These are phyloP conservation scores for Backusella tuberculispora DNA, from an alignment of 192 early-diverging fungal genomes.

Conservation along the genomic window DNA sequence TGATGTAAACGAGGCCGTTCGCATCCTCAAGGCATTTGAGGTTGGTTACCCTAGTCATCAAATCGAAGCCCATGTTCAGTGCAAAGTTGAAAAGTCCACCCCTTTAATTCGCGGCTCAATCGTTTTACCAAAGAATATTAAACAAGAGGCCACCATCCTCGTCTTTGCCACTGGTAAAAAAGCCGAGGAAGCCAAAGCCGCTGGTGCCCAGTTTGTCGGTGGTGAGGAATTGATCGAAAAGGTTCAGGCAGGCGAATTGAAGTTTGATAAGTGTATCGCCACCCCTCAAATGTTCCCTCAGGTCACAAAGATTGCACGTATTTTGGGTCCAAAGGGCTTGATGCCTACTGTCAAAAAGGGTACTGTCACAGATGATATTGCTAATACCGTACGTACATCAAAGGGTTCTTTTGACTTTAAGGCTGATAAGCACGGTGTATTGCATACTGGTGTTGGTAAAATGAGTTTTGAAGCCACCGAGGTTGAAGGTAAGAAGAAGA, in stretches of 20 bases:
- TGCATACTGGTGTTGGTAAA: slow-evolving; percentile 64
- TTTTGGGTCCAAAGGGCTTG: slow-evolving; percentile 93
- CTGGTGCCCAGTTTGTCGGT: slow-evolving; percentile 87
- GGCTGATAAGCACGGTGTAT: slow-evolving; percentile 70
- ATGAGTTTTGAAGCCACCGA: slow-evolving; percentile 27
- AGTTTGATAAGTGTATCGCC: slow-evolving; percentile 85
- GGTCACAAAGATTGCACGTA: slow-evolving; percentile 85
- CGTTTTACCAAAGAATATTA: slow-evolving; percentile 68
- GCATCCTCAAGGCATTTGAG: slow-evolving; percentile 65
- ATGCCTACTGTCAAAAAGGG: slow-evolving; percentile 91
- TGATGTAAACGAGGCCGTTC: slow-evolving; percentile 50
- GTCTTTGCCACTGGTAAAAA: slow-evolving; percentile 89
- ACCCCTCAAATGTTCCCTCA: slow-evolving; percentile 89
- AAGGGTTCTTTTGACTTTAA: slow-evolving; percentile 77
- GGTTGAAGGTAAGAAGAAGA: slow-evolving; percentile 1
- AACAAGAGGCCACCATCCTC: slow-evolving; percentile 63
- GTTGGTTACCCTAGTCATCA: slow-evolving; percentile 66
- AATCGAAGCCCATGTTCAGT: slow-evolving; percentile 72
- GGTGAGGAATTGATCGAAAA: slow-evolving; percentile 83
- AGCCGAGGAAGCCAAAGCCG: slow-evolving; percentile 78
- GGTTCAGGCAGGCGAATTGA: slow-evolving; percentile 59
- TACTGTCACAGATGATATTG: slow-evolving; percentile 82
- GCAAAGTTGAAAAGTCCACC: slow-evolving; percentile 73
- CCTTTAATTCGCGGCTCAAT: slow-evolving; percentile 84
- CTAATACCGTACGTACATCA: slow-evolving; percentile 61